Evolutionary conservation across 2,329 filamentous ascomycete species (phyloP).

Genomic region (Fusarium gaditjirri): DNA sequence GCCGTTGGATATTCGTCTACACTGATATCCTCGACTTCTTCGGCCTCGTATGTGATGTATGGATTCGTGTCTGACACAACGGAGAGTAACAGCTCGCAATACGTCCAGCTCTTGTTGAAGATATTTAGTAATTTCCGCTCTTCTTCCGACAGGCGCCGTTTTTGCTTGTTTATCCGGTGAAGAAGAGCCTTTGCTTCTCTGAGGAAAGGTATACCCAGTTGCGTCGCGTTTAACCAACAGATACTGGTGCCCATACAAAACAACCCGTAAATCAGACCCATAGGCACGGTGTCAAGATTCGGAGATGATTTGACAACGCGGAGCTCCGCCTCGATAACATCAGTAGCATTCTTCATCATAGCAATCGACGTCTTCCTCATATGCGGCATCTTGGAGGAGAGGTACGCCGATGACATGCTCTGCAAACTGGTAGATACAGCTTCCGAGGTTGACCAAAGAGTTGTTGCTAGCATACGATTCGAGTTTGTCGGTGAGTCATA

Average conservation of each 20-base stretch:
- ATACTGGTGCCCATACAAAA: slow-evolving; percentile 55
- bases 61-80: slow-evolving; percentile 50
- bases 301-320: slow-evolving; percentile 32
- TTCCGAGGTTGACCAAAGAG: slow-evolving; percentile 51
- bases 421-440: slow-evolving; percentile 54
- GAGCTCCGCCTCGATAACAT: slow-evolving; percentile 49
- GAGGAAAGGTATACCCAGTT: slow-evolving; percentile 48
- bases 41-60: slow-evolving; percentile 11
- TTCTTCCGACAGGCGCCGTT: slow-evolving; percentile 4
- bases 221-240: slow-evolving; percentile 52
- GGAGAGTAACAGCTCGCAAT: slow-evolving; percentile 54
- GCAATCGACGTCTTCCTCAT: slow-evolving; percentile 48
- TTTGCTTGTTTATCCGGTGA: slow-evolving; percentile 40
- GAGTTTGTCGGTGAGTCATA: slow-evolving; percentile 54
- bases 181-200: slow-evolving; percentile 45
- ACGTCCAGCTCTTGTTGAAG: slow-evolving; percentile 53
- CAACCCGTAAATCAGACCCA: slow-evolving; percentile 51
- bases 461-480: slow-evolving; percentile 52
- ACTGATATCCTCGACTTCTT: slow-evolving; percentile 22
- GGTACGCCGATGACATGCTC: slow-evolving; percentile 54
- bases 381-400: slow-evolving; percentile 49
- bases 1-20: slow-evolving; percentile 27
- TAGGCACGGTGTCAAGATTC: slow-evolving; percentile 41
- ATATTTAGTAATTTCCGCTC: slow-evolving; percentile 49
- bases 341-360: slow-evolving; percentile 50